These are phyloP conservation scores for Solanum hybrid DNA, from an alignment of 305 asterid genomes.

Conservation along the genomic window DNA sequence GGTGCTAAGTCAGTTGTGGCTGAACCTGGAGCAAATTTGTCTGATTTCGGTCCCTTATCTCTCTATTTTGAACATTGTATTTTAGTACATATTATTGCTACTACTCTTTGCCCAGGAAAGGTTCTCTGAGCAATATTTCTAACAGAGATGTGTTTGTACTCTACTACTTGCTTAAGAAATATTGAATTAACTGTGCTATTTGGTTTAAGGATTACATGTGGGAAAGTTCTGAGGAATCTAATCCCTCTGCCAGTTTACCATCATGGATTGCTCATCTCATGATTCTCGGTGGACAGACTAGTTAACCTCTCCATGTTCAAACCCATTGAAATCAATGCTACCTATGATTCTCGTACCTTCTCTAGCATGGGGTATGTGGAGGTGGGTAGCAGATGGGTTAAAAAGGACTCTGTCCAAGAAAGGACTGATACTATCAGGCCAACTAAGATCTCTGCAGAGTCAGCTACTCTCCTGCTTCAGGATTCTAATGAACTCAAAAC, in stretches of 20 bases:
- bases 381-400: neutral
- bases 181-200: neutral
- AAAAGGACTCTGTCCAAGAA: neutral
- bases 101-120: neutral
- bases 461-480: neutral
- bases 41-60: neutral
- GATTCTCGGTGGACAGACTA: neutral
- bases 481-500: no score
- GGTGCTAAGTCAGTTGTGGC: neutral
- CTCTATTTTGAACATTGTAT: neutral
- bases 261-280: neutral
- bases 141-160: neutral
- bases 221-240: neutral
- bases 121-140: neutral
- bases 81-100: neutral
- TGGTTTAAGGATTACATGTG: neutral
- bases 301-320: neutral
- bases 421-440: neutral
- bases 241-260: neutral
- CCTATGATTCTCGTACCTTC: neutral
- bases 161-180: no score
- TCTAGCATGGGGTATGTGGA: neutral
- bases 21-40: fast-evolving
- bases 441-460: neutral
- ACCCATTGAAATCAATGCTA: neutral